Evolutionary conservation across 2,329 filamentous ascomycete genomes (phyloP).

Genomic region (Phialocephala subalpina): DNA sequence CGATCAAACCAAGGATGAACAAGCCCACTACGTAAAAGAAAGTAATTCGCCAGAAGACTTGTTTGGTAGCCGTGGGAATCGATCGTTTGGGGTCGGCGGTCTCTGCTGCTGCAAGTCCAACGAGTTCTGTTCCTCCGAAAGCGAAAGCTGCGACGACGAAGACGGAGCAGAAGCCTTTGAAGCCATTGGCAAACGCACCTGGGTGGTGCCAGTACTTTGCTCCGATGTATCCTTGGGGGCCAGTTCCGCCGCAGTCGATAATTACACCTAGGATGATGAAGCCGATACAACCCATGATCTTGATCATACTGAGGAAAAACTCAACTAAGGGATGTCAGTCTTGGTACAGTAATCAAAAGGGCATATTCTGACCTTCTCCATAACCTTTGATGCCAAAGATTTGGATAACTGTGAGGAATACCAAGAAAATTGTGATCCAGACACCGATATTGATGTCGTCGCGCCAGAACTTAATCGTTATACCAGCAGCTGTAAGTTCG

Average conservation of each 20-base stretch:
- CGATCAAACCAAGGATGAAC: slow-evolving; percentile 52
- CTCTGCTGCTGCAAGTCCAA: slow-evolving; percentile 67
- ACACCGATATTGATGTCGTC: slow-evolving; percentile 56
- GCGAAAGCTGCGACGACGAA: slow-evolving; percentile 71
- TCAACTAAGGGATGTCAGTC: slow-evolving; percentile 60
- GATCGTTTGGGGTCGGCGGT: slow-evolving; percentile 61
- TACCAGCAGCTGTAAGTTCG: slow-evolving; percentile 60
- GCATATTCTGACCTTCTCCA: slow-evolving; percentile 63
- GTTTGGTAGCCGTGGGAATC: slow-evolving; percentile 52
- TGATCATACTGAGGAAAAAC: slow-evolving; percentile 64
- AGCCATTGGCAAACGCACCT: slow-evolving; percentile 63
- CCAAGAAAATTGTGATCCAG: slow-evolving; percentile 64
- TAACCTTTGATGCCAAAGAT: slow-evolving; percentile 66
- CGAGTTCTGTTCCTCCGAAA: slow-evolving; percentile 68
- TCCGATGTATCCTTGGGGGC: slow-evolving; percentile 63
- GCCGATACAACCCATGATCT: slow-evolving; percentile 64
- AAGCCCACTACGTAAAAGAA: slow-evolving; percentile 55
- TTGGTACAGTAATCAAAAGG: slow-evolving; percentile 32
- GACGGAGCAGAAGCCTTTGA: slow-evolving; percentile 69
- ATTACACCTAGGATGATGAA: slow-evolving; percentile 71
- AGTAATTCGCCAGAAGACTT: slow-evolving; percentile 56
- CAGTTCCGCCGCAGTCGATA: slow-evolving; percentile 61
- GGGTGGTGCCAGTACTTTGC: slow-evolving; percentile 66
- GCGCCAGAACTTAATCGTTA: slow-evolving; percentile 63
- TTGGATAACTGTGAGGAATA: slow-evolving; percentile 58